A percentile compares a stretch with the other conserved stretches of the same genome.
These are phyloP conservation scores for Penicillium hesseltinei DNA, from an alignment of 2,329 filamentous ascomycete genomes.

Conservation along the genomic window DNA sequence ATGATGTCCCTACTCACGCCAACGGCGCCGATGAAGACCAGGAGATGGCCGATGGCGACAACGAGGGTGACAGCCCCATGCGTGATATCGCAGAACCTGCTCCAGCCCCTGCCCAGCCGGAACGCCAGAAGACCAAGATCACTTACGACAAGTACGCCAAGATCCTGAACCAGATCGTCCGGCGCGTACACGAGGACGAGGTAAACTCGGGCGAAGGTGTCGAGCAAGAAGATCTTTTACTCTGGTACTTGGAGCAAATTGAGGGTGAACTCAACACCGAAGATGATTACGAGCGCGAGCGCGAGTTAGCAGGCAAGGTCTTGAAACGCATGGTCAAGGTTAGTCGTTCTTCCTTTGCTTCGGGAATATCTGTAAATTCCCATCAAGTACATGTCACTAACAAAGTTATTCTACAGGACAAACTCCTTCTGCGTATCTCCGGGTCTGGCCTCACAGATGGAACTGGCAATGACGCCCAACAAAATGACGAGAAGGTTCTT, in stretches of 20 bases:
- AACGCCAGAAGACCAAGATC: conserved; percentile 73
- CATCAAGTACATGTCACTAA: neutral
- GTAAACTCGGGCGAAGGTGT: conserved; percentile 73
- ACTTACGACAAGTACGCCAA: conserved; percentile 92
- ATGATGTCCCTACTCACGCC: conserved; percentile 60
- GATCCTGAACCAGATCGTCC: conserved; percentile 83
- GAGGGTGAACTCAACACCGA: conserved; percentile 78
- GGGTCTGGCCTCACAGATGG: conserved; percentile 88
- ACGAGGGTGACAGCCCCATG: conserved; percentile 54
- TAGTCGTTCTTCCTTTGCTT: neutral
- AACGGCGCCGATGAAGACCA: conserved; percentile 48
- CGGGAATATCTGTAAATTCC: neutral
- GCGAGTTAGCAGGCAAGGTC: conserved; percentile 74
- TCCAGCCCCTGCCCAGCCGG: conserved; percentile 35
- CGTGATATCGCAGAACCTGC: conserved; percentile 49
- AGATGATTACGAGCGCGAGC: conserved; percentile 76
- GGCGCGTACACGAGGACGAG: conserved; percentile 81
- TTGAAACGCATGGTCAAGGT: conserved; percentile 96
- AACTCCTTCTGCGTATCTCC: conserved; percentile 61
- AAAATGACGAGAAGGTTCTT: conserved; percentile 55
- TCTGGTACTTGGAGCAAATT: conserved; percentile 91
- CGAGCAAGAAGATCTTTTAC: conserved; percentile 73
- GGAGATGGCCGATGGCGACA: conserved; percentile 49
- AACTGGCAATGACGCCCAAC: conserved; percentile 54
- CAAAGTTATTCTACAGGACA: conserved; percentile 47